Evolutionary conservation across 2,329 filamentous ascomycete species (phyloP), one percentile per base, ranked within the genome.

Genomic region (Arthrobotrys sphaeroides): DNA sequence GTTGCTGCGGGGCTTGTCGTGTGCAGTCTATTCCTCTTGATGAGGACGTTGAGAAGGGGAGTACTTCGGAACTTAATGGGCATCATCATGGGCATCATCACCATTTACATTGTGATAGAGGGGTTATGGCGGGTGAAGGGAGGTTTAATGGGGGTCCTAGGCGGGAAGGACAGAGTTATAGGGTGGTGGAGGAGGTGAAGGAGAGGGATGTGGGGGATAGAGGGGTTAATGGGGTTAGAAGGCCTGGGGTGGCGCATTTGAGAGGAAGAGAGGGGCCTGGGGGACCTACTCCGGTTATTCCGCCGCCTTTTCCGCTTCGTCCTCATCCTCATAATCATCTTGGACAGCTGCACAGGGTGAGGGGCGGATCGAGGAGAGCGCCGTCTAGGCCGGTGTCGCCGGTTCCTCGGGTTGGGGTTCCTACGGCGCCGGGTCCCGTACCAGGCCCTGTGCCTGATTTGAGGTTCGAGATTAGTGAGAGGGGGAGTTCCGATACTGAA

Each of bases 1-100:
- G 70, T n/a, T 74, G 70, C 26, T 74, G 70, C 28, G 70, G 70
- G 1, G 47, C 45, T 5, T 74, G 62, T 22, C 45, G 55, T 12
- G 33, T 74, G 20, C 70, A 40, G 3, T n/a, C 70, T 5, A 43
- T 59, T 6, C 31, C 28, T 3, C 9, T 16, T 5, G 45, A 24
- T 13, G 22, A 51, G 2, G 69, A 68, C 22, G 5, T 64, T 5
- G 70, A 74, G 20, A 64, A 64, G 31, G 45, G 45, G 22, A 69
- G 43, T 28, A 33, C 53, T 42, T 20, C 20, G 3, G 40, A 57
- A 57, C 36, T 38, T 3, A 28, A 22, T n/a, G 18, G 36, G 36
- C 36, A 40, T 40, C 36, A 40, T n/a, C 28, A 55, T 38, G 28
- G 20, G 5, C n/a, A 22, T 12, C 10, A 31, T 24, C n/a, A 59